phyloP scores from a whole-genome alignment of 208 protist genomes.

The Phytomonas francai region DNA sequence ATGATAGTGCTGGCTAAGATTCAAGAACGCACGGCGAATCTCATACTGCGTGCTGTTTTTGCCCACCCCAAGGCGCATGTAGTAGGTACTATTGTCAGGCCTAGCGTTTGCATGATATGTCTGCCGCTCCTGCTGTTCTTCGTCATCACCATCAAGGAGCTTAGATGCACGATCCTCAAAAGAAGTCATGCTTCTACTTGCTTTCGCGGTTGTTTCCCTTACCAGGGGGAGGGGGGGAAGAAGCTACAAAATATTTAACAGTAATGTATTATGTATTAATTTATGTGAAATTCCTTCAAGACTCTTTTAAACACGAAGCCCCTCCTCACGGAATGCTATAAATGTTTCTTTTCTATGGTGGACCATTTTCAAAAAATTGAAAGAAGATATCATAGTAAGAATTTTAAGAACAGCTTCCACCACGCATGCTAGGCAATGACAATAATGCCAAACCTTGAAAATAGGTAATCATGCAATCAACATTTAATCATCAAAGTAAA shows the following conservation, averaged over 20 bases:
- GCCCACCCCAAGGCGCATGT: conserved; percentile 56
- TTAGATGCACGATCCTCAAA: not conserved
- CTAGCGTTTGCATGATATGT: not conserved
- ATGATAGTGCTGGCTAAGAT: conserved; percentile 78
- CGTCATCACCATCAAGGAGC: conserved; percentile 17
- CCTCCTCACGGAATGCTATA: not conserved
- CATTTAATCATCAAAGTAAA: not conserved
- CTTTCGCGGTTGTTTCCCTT: not conserved
- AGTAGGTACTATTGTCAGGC: conserved; percentile 66
- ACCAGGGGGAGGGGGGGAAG: not conserved
- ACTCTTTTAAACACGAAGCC: not conserved
- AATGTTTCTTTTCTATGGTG: not conserved
- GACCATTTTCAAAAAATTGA: not conserved
- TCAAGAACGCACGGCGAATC: conserved; percentile 69
- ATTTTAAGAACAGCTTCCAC: not conserved
- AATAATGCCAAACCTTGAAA: not conserved
- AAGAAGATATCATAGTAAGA: not conserved
- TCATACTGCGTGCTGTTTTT: conserved; percentile 38
- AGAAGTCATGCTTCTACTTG: not conserved
- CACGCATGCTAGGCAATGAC: not conserved
- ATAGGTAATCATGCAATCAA: not conserved
- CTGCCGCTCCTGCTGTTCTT: conserved; percentile 2
- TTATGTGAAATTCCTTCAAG: not conserved
- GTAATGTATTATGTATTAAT: not conserved
- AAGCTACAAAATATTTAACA: not conserved